Conservation (phyloP, 2,329 filamentous ascomycete species). For the Geosmithia morbida region DNA sequence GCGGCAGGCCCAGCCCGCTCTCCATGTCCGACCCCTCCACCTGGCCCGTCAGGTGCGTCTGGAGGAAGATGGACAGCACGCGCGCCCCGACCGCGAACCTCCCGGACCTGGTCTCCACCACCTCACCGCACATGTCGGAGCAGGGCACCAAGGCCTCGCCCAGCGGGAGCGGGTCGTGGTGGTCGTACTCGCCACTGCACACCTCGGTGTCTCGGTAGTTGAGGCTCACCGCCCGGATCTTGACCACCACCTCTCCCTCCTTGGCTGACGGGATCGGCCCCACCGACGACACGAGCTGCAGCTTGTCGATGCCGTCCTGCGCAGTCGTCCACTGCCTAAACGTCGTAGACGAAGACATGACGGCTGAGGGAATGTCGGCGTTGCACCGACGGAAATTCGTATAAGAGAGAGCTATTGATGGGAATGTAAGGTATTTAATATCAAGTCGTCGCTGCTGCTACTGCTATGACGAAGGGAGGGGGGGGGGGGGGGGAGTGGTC, state of each 20-base stretch:
- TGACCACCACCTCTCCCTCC: constrained; percentile 35
- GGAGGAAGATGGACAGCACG: constrained; percentile 52
- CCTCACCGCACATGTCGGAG: constrained; percentile 55
- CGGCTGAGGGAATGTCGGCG: too few relatives aligned
- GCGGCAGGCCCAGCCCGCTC: constrained; percentile 44
- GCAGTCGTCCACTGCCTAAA: constrained; percentile 36
- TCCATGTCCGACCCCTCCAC: constrained; percentile 38
- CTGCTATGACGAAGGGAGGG: too few relatives aligned
- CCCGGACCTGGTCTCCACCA: constrained; percentile 28
- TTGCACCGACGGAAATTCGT: too few relatives aligned
- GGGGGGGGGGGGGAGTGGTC: too few relatives aligned
- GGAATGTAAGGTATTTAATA: too few relatives aligned
- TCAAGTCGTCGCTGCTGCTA: too few relatives aligned
- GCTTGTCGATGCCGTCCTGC: constrained; percentile 40
- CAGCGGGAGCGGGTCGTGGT: constrained; percentile 39
- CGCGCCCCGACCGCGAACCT: constrained; percentile 43
- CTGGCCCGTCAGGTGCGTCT: constrained; percentile 42
- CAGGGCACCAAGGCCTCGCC: constrained; percentile 41
- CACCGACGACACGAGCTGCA: constrained; percentile 25
- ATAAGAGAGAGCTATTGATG: too few relatives aligned
- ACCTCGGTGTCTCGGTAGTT: constrained; percentile 41
- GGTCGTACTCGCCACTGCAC: constrained; percentile 49
- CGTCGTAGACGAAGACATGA: neutral
- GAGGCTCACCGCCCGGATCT: constrained; percentile 29
- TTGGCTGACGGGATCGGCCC: constrained; percentile 26